phyloP scores from a whole-genome alignment of 208 protist species.

The Naegleria lovaniensis region DNA sequence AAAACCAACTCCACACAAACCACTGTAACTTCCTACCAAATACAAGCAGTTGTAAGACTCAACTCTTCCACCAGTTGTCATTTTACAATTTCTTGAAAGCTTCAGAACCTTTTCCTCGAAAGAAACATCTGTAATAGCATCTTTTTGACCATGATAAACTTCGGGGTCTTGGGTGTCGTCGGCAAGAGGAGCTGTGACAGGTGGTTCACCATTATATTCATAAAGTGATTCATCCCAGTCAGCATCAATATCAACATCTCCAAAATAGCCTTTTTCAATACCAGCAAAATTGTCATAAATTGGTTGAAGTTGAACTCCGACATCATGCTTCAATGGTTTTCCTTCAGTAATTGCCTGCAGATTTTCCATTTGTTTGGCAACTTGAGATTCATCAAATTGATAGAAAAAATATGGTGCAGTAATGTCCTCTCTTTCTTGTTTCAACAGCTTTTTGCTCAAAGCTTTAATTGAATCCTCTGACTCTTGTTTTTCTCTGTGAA shows the following conservation, averaged over 20 bases:
- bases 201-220: neutral
- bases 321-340: neutral
- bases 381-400: neutral
- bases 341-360: neutral
- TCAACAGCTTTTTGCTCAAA: neutral
- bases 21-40: neutral
- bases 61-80: neutral
- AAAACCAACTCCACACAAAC: slow-evolving; percentile 19
- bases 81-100: neutral
- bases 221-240: neutral
- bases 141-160: neutral
- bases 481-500: neutral
- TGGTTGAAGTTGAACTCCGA: neutral
- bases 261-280: neutral
- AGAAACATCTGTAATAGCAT: neutral
- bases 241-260: neutral
- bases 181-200: neutral
- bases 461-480: neutral
- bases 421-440: neutral
- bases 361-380: neutral
- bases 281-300: neutral
- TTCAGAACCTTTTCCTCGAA: neutral
- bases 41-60: neutral
- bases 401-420: neutral
- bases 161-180: neutral